Conservation (phyloP, 225 moss, liverwort and hornwort species). For the Polytrichum commune region DNA sequence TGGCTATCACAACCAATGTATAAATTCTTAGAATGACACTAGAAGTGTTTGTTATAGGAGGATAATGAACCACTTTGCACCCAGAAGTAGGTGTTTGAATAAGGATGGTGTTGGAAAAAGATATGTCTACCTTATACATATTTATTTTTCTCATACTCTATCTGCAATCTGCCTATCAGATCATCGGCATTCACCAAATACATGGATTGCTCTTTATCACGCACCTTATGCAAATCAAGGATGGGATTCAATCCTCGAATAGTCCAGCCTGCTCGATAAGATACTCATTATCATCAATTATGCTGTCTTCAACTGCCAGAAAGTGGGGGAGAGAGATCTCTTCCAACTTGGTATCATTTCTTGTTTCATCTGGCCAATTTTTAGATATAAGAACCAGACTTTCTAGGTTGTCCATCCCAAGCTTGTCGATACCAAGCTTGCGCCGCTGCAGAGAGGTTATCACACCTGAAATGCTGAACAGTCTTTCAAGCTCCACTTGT, state of each 20-base stretch:
- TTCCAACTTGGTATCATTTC: slow-evolving; percentile 35
- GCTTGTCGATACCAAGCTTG: slow-evolving; percentile 22
- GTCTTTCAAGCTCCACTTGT: slow-evolving; percentile 46
- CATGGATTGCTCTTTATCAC: too few species aligned
- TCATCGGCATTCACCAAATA: too few species aligned
- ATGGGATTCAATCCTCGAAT: slow-evolving; percentile 29
- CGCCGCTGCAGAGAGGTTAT: slow-evolving; percentile 39
- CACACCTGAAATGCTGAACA: slow-evolving; percentile 49
- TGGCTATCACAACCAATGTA: too few species aligned
- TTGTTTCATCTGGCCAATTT: slow-evolving; percentile 50
- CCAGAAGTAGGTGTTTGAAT: too few species aligned
- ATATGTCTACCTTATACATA: too few species aligned
- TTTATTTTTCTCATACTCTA: too few species aligned
- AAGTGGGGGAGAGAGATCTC: slow-evolving; percentile 47
- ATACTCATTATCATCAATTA: slow-evolving; percentile 42
- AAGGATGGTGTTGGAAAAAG: too few species aligned
- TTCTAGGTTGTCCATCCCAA: slow-evolving; percentile 42
- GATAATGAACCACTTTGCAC: too few species aligned
- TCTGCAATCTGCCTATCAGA: too few species aligned
- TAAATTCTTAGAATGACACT: too few species aligned
- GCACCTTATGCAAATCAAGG: too few species aligned
- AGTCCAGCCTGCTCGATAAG: slow-evolving; percentile 45
- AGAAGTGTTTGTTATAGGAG: too few species aligned
- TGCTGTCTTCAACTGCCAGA: slow-evolving; percentile 38
- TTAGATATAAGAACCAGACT: slow-evolving; percentile 38